Evolutionary conservation across 805 yeast genomes (phyloP).

Genomic region (Cyberlindnera japonica): DNA sequence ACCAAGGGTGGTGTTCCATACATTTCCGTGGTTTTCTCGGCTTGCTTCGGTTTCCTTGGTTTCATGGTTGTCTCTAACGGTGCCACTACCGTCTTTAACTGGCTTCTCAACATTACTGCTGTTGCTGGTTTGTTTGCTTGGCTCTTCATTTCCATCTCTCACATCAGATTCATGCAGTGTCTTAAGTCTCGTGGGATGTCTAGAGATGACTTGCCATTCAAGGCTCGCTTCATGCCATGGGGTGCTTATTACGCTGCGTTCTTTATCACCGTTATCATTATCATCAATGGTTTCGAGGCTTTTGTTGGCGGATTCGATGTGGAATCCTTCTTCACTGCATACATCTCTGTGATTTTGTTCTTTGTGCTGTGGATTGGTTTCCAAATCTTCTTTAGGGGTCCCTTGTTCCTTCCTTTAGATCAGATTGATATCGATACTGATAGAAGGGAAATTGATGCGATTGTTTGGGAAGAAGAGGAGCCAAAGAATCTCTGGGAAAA

Average conservation of each 20-base stretch:
- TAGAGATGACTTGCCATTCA: conserved; percentile 69
- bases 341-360: conserved; percentile 64
- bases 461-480: conserved; percentile 53
- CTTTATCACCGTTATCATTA: conserved; percentile 50
- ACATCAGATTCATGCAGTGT: conserved; percentile 66
- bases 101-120: conserved; percentile 74
- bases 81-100: conserved; percentile 59
- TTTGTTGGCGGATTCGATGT: conserved; percentile 54
- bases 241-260: conserved; percentile 60
- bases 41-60: conserved; percentile 61
- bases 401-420: conserved; percentile 44
- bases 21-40: conserved; percentile 51
- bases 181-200: conserved; percentile 59
- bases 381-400: conserved; percentile 48
- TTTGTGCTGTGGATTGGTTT: conserved; percentile 50
- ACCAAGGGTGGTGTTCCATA: conserved; percentile 61
- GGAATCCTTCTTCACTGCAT: conserved; percentile 61
- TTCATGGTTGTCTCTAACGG: conserved; percentile 51
- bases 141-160: conserved; percentile 62
- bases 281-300: conserved; percentile 69
- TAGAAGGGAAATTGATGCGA: conserved; percentile 58
- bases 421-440: conserved; percentile 69
- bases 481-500: conserved; percentile 52
- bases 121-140: conserved; percentile 74
- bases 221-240: conserved; percentile 67